phyloP scores from a whole-genome alignment of 1,284 basidiomycete genomes.

The Amylostereum areolatum region DNA sequence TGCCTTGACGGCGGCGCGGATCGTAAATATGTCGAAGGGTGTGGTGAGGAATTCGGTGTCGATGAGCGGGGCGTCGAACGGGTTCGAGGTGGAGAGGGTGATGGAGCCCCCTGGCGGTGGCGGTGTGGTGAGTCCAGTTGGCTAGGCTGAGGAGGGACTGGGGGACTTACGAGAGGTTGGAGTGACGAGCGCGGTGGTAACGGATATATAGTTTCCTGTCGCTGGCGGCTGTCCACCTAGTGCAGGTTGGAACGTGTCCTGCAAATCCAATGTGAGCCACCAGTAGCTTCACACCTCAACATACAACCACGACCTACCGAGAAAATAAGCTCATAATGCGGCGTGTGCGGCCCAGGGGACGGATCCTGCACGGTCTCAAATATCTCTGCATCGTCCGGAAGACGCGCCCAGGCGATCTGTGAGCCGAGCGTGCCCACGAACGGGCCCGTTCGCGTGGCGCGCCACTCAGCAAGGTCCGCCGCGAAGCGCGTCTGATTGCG shows the following conservation, averaged over 20 bases:
- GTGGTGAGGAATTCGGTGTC: constrained; percentile 34
- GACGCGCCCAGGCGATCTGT: constrained; percentile 14
- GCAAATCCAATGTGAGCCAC: too few relatives aligned
- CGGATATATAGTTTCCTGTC: too few relatives aligned
- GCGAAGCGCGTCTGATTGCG: not conserved
- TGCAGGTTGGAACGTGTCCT: too few relatives aligned
- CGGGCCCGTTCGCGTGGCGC: constrained; percentile 6
- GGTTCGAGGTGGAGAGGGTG: constrained; percentile 31
- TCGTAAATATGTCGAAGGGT: not conserved
- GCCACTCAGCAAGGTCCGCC: constrained; percentile 8
- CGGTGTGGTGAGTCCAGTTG: not conserved
- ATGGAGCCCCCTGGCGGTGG: constrained; percentile 38
- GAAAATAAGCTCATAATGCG: constrained; percentile 16
- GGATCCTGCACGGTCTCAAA: constrained; percentile 10
- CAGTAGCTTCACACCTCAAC: too few relatives aligned
- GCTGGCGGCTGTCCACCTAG: too few relatives aligned
- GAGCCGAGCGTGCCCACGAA: constrained; percentile 6
- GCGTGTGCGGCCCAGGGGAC: constrained; percentile 10
- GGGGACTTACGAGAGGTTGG: too few relatives aligned
- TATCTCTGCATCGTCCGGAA: constrained; percentile 10
- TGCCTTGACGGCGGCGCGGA: constrained; percentile 17
- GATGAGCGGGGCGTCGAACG: constrained; percentile 36
- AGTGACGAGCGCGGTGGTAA: too few relatives aligned
- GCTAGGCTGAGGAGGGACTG: too few relatives aligned
- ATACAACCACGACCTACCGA: constrained; percentile 2